Percentiles rank a stretch among this genome's conserved stretches.
Conservation (phyloP, 805 yeast species). For the Zygotorulaspora danielsina region DNA sequence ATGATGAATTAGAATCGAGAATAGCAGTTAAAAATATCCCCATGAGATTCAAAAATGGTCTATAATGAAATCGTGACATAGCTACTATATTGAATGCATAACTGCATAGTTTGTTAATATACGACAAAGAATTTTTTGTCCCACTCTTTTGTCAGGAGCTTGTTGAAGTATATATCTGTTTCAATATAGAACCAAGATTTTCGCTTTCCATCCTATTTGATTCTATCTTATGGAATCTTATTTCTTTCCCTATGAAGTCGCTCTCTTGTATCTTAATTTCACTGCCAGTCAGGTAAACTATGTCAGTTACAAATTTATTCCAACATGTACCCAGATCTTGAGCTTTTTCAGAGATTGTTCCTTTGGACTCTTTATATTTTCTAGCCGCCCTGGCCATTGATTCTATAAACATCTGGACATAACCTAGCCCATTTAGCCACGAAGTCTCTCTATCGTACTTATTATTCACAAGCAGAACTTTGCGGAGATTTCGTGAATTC, state of each 20-base stretch:
- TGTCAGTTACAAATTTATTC: slow-evolving; percentile 56
- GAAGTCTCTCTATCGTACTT: slow-evolving; percentile 73
- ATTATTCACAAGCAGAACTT: slow-evolving; percentile 70
- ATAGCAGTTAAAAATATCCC: slow-evolving; percentile 40
- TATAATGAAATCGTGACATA: slow-evolving; percentile 2
- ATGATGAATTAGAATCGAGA: slow-evolving; percentile 39
- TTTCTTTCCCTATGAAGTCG: slow-evolving; percentile 40
- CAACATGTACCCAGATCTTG: slow-evolving; percentile 28
- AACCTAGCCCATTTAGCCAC: slow-evolving; percentile 58
- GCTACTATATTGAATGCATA: not conserved
- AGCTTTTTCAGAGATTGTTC: slow-evolving; percentile 7
- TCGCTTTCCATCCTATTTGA: slow-evolving; percentile 26
- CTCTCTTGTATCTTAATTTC: slow-evolving; percentile 48
- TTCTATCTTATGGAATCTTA: slow-evolving; percentile 41
- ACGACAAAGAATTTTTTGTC: no score
- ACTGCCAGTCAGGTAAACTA: slow-evolving; percentile 50
- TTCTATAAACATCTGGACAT: slow-evolving; percentile 48
- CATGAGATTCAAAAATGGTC: slow-evolving; percentile 34
- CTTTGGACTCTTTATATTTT: slow-evolving; percentile 22
- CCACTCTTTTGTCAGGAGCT: not conserved
- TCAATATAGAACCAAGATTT: slow-evolving; percentile 16
- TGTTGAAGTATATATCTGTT: slow-evolving; percentile 5
- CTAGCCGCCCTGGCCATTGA: slow-evolving; percentile 28
- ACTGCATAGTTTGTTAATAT: no score
- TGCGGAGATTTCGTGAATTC: slow-evolving; percentile 32